These are phyloP conservation scores for Cladosporium velox DNA, from an alignment of 2,329 filamentous ascomycete genomes.

Conservation along the genomic window DNA sequence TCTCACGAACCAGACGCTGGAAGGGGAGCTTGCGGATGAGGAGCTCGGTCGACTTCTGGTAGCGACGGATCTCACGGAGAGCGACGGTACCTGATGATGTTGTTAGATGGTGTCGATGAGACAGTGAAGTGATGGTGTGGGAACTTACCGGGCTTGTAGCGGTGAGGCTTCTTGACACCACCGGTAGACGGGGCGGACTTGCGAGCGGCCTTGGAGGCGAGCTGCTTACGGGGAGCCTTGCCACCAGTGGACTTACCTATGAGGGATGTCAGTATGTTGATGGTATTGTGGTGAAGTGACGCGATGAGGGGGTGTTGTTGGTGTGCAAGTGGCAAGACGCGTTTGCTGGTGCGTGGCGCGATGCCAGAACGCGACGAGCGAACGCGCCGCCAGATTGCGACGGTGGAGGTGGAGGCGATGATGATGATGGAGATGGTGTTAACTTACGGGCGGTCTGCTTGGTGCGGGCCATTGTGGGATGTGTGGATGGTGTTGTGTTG, in stretches of 20 bases:
- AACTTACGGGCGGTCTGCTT: slow-evolving; percentile 60
- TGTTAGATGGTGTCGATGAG: slow-evolving; percentile 30
- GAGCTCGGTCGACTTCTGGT: slow-evolving; percentile 87
- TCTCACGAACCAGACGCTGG: slow-evolving; percentile 76
- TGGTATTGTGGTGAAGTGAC: slow-evolving; percentile 19
- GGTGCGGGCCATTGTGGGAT: slow-evolving; percentile 53
- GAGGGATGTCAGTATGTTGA: slow-evolving; percentile 37
- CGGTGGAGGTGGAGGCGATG: slow-evolving; percentile 61
- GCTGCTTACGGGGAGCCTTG: slow-evolving; percentile 86
- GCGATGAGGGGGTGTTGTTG: slow-evolving; percentile 9
- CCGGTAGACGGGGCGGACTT: slow-evolving; percentile 97
- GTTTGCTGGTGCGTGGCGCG: slow-evolving; percentile 24
- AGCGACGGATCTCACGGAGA: slow-evolving; percentile 85
- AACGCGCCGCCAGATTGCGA: slow-evolving; percentile 54
- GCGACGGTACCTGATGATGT: slow-evolving; percentile 68
- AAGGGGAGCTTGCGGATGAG: slow-evolving; percentile 80
- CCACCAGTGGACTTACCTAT: slow-evolving; percentile 73
- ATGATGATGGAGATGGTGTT: slow-evolving; percentile 40
- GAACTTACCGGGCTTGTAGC: slow-evolving; percentile 53
- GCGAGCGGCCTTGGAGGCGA: slow-evolving; percentile 97
- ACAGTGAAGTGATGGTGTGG: slow-evolving; percentile 21
- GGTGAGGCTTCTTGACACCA: slow-evolving; percentile 59
- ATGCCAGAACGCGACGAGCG: slow-evolving; percentile 26
- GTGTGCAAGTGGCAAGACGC: slow-evolving; percentile 25
- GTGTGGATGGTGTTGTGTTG: slow-evolving; percentile 35